Percentiles rank a stretch among this genome's conserved stretches.
These are phyloP conservation scores for Aspergillus luchuensis DNA, from an alignment of 2,329 filamentous ascomycete genomes.

Conservation along the genomic window DNA sequence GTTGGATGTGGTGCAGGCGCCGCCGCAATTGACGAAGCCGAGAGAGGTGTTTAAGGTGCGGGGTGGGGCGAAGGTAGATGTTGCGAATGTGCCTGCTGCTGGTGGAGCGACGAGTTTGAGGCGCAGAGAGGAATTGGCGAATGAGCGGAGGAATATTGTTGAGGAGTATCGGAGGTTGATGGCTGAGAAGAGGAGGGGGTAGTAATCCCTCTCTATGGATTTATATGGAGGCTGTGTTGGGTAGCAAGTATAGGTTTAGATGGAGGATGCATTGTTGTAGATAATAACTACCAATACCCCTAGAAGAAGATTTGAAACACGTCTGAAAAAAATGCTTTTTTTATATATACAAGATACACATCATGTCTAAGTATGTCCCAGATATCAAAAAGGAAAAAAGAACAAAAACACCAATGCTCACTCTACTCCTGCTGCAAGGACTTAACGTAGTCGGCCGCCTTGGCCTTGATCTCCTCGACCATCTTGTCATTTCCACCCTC, in stretches of 20 bases:
- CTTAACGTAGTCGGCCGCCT: slow-evolving; percentile 70
- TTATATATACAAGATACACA: slow-evolving; percentile 17
- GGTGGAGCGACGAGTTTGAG: slow-evolving; percentile 65
- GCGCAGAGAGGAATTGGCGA: slow-evolving; percentile 71
- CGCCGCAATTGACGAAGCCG: slow-evolving; percentile 68
- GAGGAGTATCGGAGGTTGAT: slow-evolving; percentile 73
- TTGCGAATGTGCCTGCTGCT: slow-evolving; percentile 67
- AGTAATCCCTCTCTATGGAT: no score
- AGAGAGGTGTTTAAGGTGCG: slow-evolving; percentile 67
- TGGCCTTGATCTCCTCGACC: slow-evolving; percentile 68
- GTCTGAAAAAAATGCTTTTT: slow-evolving; percentile 14
- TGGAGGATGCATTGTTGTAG: not conserved
- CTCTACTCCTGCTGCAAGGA: slow-evolving; percentile 36
- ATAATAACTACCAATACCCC: not conserved
- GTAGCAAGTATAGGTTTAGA: not conserved
- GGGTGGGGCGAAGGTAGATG: slow-evolving; percentile 65
- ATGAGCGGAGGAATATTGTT: slow-evolving; percentile 69
- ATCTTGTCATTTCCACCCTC: slow-evolving; percentile 67
- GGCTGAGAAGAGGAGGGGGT: slow-evolving; percentile 50
- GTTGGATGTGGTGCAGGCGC: slow-evolving; percentile 67
- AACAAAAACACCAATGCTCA: slow-evolving; percentile 8
- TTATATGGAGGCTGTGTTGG: no score
- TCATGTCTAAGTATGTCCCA: not conserved
- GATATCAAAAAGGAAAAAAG: not conserved
- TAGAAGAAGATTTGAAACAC: not conserved